Conservation (phyloP, 345 rosid genomes). For the Carallia pectinifolia region DNA sequence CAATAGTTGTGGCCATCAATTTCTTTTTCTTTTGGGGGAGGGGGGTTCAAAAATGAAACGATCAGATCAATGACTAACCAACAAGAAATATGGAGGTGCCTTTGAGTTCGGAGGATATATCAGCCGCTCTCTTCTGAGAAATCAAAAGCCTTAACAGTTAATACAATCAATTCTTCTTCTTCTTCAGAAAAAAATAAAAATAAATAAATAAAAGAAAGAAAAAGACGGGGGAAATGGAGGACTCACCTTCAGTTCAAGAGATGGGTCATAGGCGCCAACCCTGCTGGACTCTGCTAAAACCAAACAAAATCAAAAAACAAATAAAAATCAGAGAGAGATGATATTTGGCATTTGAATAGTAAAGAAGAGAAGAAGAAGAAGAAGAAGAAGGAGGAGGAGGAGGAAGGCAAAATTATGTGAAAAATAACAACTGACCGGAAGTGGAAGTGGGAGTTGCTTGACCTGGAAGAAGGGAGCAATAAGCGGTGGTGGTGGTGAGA, state of each 20-base stretch:
- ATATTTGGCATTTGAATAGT: too few species aligned
- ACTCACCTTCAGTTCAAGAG: slow-evolving; percentile 45
- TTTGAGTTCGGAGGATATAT: slow-evolving; percentile 53
- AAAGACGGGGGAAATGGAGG: neutral
- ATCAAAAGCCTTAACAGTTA: slow-evolving; percentile 23
- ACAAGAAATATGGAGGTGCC: slow-evolving; percentile 82
- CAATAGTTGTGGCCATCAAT: too few species aligned
- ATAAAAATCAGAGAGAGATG: neutral
- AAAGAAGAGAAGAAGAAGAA: neutral
- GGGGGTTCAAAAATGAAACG: neutral
- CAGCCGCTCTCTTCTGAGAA: slow-evolving; percentile 67
- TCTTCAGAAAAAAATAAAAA: slow-evolving; percentile 6
- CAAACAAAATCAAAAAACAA: neutral
- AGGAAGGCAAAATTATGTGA: too few species aligned
- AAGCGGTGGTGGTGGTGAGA: neutral
- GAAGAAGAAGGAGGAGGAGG: neutral
- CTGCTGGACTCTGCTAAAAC: slow-evolving; percentile 13
- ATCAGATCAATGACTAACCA: slow-evolving; percentile 45
- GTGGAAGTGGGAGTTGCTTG: slow-evolving; percentile 19
- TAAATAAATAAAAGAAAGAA: neutral
- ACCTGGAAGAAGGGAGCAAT: slow-evolving; percentile 19
- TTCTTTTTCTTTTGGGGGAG: too few species aligned
- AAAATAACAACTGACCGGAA: slow-evolving; percentile 26
- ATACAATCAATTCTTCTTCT: slow-evolving; percentile 16
- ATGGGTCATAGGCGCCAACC: slow-evolving; percentile 33